Conservation (phyloP, 208 protist species). For the Trypanosoma conorhini region DNA sequence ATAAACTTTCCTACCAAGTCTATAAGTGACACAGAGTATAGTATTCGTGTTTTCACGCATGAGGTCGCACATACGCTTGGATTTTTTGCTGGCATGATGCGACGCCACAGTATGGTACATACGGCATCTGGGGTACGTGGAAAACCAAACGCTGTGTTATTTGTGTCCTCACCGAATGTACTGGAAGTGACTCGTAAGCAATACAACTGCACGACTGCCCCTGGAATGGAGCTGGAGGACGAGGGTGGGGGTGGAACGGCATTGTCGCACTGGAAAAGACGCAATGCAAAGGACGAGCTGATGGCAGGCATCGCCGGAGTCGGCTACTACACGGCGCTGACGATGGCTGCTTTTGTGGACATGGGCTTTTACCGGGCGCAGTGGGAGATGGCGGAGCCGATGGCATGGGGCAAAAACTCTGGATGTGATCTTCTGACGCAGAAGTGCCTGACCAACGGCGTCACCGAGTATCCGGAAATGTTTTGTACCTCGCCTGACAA, state of each 20-base stretch:
- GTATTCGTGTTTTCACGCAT: conserved; percentile 30
- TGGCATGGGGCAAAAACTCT: conserved; percentile 32
- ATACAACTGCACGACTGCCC: conserved; percentile 8
- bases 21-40: conserved; percentile 1
- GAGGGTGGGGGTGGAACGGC: conserved; percentile 20
- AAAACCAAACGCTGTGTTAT: too few species aligned
- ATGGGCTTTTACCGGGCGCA: conserved; percentile 35
- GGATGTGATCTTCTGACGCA: conserved; percentile 31
- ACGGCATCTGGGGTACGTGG: neutral
- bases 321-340: conserved; percentile 37
- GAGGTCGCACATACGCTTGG: conserved; percentile 45
- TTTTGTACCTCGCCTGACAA: conserved; percentile 22
- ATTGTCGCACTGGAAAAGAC: conserved; percentile 38
- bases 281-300: conserved; percentile 35
- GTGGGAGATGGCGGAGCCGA: conserved; percentile 30
- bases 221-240: conserved; percentile 43
- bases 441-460: conserved; percentile 28
- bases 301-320: conserved; percentile 24
- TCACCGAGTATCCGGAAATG: conserved; percentile 26
- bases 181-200: neutral
- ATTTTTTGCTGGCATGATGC: conserved; percentile 18
- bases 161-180: neutral
- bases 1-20: conserved; percentile 24
- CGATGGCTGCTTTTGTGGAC: conserved; percentile 37
- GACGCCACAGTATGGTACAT: neutral